phyloP scores from a whole-genome alignment of 805 yeast species.

The Teunomyces panamensis region DNA sequence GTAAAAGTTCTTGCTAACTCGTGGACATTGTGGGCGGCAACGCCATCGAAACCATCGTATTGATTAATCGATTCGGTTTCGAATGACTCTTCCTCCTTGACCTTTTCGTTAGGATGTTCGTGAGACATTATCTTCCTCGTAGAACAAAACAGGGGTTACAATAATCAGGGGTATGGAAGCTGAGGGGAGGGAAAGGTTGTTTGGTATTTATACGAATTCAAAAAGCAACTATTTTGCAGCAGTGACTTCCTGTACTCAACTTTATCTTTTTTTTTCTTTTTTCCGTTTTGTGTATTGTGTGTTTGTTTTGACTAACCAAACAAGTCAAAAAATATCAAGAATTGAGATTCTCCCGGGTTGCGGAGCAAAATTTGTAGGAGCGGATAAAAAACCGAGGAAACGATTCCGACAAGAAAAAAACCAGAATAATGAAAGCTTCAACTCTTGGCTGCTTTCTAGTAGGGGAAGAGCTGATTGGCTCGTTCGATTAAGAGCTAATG shows the following conservation, averaged over 20 bases:
- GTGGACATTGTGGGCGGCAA: constrained; percentile 14
- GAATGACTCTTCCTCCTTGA: not conserved
- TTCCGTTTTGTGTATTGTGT: not conserved
- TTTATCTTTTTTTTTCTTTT: not conserved
- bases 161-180: too few species aligned
- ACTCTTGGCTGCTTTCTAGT: too few species aligned
- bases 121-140: not conserved
- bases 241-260: not conserved
- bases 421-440: not conserved
- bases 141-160: too few species aligned
- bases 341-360: not conserved
- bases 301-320: not conserved
- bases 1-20: constrained; percentile 23
- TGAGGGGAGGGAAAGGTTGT: not conserved
- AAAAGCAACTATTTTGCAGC: not conserved
- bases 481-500: too few species aligned
- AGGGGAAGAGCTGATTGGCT: too few species aligned
- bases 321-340: not conserved
- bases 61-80: not conserved
- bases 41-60: constrained; percentile 9
- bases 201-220: not conserved
- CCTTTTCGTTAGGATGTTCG: not conserved
- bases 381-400: not conserved
- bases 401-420: not conserved
- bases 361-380: not conserved